A percentile compares a stretch with the other conserved stretches of the same genome.
Evolutionary conservation across 208 protist genomes (phyloP).

Genomic region (Cochliopodium minus): DNA sequence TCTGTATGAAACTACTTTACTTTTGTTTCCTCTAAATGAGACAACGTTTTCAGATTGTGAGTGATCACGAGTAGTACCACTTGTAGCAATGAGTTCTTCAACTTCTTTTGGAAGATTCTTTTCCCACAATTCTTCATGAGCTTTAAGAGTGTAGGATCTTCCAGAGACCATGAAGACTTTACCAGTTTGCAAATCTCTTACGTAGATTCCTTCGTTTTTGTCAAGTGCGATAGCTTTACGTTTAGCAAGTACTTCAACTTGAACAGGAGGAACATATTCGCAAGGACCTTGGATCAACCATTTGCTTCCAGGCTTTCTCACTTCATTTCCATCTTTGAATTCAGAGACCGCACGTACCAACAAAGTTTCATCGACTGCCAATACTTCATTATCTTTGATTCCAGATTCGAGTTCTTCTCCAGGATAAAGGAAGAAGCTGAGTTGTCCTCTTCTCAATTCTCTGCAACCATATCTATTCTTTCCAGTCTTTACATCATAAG

Average conservation of each 20-base stretch:
- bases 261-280: conserved; percentile 64
- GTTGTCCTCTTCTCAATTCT: conserved; percentile 25
- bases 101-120: conserved; percentile 46
- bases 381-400: conserved; percentile 24
- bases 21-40: conserved; percentile 38
- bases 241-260: conserved; percentile 65
- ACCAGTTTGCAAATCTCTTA: conserved; percentile 66
- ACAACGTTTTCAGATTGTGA: no score
- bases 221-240: conserved; percentile 73
- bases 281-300: conserved; percentile 79
- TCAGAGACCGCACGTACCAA: conserved; percentile 35
- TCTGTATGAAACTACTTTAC: conserved; percentile 64
- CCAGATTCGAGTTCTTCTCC: conserved; percentile 31
- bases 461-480: conserved; percentile 13
- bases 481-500: conserved; percentile 1
- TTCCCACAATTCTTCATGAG: conserved; percentile 53
- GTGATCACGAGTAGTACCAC: neutral
- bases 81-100: conserved; percentile 26
- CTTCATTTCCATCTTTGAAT: conserved; percentile 24
- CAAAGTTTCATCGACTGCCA: conserved; percentile 38
- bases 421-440: conserved; percentile 43
- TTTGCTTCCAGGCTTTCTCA: conserved; percentile 42
- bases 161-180: conserved; percentile 61
- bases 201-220: conserved; percentile 88
- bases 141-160: conserved; percentile 44